These are phyloP conservation scores for Rubia balearica DNA, from an alignment of 305 asterid species.

Conservation along the genomic window DNA sequence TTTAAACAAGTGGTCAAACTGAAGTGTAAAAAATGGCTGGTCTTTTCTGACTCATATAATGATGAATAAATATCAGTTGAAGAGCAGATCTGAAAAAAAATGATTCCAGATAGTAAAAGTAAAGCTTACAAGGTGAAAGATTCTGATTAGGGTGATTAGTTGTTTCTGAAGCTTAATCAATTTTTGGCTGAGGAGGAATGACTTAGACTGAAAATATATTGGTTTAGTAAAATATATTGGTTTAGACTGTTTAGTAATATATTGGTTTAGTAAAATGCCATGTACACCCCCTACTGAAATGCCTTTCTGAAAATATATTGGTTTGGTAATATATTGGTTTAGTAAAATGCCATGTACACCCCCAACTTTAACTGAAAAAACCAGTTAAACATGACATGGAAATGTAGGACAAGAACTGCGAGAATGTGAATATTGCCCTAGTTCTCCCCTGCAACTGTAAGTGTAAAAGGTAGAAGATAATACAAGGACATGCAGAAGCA, in stretches of 20 bases:
- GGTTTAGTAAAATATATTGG: background rate
- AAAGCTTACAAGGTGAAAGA: background rate
- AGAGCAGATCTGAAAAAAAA: background rate
- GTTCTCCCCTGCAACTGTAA: background rate
- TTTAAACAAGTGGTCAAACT: too few species aligned
- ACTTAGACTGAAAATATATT: background rate
- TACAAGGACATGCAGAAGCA: background rate
- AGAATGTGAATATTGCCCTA: background rate
- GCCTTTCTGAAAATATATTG: too few species aligned
- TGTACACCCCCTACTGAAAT: too few species aligned
- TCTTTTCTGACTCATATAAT: background rate
- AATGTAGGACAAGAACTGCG: background rate
- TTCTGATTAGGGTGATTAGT: background rate
- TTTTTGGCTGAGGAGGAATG: background rate
- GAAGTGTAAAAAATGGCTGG: background rate
- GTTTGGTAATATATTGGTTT: too few species aligned
- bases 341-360: too few species aligned
- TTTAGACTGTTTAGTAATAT: too few species aligned
- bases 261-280: too few species aligned
- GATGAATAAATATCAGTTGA: background rate
- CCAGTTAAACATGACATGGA: background rate
- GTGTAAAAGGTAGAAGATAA: background rate
- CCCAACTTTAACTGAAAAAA: too few species aligned
- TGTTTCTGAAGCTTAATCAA: background rate
- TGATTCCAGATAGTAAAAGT: too few species aligned